Conservation (phyloP, 495 filamentous ascomycete species). For the Xylaria scruposa region DNA sequence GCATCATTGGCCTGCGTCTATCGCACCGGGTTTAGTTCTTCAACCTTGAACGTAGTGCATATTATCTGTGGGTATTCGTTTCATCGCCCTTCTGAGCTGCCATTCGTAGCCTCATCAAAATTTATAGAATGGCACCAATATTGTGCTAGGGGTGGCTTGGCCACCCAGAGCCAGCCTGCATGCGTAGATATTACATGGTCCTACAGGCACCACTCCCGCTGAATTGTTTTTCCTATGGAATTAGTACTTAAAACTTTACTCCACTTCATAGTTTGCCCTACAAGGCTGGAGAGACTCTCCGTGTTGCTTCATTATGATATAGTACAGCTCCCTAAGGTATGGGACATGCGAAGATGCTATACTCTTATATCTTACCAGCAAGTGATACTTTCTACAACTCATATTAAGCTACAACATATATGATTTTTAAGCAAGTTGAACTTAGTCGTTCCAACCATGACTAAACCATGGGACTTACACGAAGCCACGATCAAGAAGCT, state of each 20-base stretch:
- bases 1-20: neutral
- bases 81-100: neutral
- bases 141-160: slow-evolving; percentile 5
- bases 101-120: slow-evolving; percentile 17
- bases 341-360: neutral
- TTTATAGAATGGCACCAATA: neutral
- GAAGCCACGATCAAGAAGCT: slow-evolving; percentile 45
- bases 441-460: slow-evolving; percentile 42
- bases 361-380: neutral
- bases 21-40: neutral
- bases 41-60: neutral
- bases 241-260: neutral
- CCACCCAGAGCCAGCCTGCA: slow-evolving; percentile 18
- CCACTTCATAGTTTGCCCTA: neutral
- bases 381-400: neutral
- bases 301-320: neutral
- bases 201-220: neutral
- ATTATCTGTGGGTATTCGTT: neutral
- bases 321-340: neutral
- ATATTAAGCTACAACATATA: neutral
- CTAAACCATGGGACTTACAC: slow-evolving; percentile 51
- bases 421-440: neutral
- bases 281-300: neutral
- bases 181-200: neutral
- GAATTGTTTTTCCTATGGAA: neutral